Conservation (phyloP, 305 asterid genomes). For the Rubia balearica region DNA sequence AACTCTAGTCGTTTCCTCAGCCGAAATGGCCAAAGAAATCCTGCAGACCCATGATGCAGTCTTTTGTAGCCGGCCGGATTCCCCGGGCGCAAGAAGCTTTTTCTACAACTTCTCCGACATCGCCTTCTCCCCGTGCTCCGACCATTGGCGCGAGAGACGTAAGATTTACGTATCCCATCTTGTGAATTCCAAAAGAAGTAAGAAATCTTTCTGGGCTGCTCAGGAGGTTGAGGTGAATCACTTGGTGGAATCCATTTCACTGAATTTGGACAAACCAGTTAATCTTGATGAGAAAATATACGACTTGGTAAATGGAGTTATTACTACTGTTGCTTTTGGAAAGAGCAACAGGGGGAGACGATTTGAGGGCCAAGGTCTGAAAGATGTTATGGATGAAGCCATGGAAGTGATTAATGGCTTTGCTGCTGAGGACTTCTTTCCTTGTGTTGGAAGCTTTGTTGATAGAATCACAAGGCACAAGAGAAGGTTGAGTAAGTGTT, state of each 20-base stretch:
- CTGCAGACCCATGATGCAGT: neutral
- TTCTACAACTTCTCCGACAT: constrained; percentile 4
- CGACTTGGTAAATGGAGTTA: constrained; percentile 1
- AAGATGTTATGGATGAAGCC: constrained; percentile 1
- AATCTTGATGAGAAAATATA: constrained; percentile 5
- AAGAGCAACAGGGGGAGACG: neutral
- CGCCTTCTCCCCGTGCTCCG: constrained; percentile 2
- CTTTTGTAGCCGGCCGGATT: neutral
- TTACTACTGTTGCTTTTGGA: constrained; percentile 4
- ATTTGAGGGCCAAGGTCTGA: neutral
- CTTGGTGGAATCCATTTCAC: neutral
- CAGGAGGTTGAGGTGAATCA: neutral
- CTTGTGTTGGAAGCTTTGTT: neutral
- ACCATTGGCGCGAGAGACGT: neutral
- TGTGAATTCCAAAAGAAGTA: neutral
- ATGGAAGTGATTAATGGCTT: constrained; percentile 3
- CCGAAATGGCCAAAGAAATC: constrained; percentile 2
- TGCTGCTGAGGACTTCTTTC: constrained; percentile 4
- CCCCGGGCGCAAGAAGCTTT: neutral
- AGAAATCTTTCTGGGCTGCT: neutral
- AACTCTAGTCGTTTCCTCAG: constrained; percentile 5
- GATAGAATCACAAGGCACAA: constrained; percentile 7
- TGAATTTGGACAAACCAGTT: neutral
- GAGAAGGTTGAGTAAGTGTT: neutral
- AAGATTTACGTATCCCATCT: constrained; percentile 3